Base-by-base conservation (phyloP, 257 asterid genomes). In the Primulina eburnea region DNA sequence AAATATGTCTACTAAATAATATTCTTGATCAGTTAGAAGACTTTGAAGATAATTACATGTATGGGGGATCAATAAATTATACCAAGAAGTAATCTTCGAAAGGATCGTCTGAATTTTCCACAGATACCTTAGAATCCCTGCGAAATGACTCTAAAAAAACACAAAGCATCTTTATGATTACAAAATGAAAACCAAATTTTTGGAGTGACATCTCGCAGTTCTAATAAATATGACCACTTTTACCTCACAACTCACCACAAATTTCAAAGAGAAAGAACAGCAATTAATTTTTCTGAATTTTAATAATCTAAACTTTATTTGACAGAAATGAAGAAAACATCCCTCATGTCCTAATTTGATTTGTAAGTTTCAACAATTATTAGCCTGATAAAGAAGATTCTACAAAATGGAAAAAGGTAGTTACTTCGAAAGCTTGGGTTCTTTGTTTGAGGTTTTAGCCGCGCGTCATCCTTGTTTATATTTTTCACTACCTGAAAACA, bases 51-150 rank as follows among this genome's bases (percentile, higher is more conserved):
- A 64, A 8, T 38, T 34, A 62, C 29, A 38, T 26, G 50, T 0
- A 2, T 24, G 61, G 17, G 8, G 24, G 62, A 52, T 67, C 53
- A 32, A 38, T 38, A n/a, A 32, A 16, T 7, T 74, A n/a, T 87
- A 93, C 97, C 97, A 71, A 33, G 68, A 82, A 90, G 70, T 71
- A 75, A 62, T 47, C 89, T 67, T 80, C 87, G 37, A 79, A 72
- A 32, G 73, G 61, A 73, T 89, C 94, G 29, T 89, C 95, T 2
- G 69, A 59, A 60, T 64, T 76, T 73, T 76, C 95, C 60, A 40
- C 71, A 55, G 82, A 73, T 59, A 63, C 66, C 66, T 76, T 80
- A 38, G 77, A 26, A 56, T 73, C 74, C 56, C 68, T 67, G 75
- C 60, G 77, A 75, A 26, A 65, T 32, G 71, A 67, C 66, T 80